Evolutionary conservation across 2,329 filamentous ascomycete species (phyloP).

Genomic region (Trichoderma citrinoviride): DNA sequence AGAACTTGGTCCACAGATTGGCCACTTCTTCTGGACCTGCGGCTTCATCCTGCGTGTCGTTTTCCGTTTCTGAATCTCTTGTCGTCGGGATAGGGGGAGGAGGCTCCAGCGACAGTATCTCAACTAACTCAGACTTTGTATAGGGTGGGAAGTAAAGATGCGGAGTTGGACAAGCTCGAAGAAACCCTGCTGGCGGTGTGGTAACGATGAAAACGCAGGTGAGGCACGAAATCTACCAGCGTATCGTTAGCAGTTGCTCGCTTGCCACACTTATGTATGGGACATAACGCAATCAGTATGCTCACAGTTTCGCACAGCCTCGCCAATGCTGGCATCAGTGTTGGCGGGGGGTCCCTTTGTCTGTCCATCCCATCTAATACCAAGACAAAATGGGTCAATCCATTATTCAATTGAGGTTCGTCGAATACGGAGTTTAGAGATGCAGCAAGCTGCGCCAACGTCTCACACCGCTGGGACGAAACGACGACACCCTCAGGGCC

Average conservation of each 20-base stretch:
- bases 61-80: background rate
- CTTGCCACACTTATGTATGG: too few species aligned
- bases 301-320: constrained; percentile 76
- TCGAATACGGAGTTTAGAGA: constrained; percentile 66
- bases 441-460: constrained; percentile 70
- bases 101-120: constrained; percentile 64
- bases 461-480: constrained; percentile 66
- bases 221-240: constrained; percentile 68
- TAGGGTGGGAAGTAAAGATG: constrained; percentile 85
- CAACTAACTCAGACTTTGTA: constrained; percentile 72
- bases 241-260: background rate
- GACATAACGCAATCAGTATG: background rate
- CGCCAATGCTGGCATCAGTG: constrained; percentile 75
- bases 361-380: constrained; percentile 86
- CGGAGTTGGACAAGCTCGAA: constrained; percentile 68
- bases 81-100: constrained; percentile 44
- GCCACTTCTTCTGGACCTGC: constrained; percentile 55
- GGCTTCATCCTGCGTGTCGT: background rate
- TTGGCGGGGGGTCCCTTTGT: constrained; percentile 75
- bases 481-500: background rate
- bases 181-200: constrained; percentile 64
- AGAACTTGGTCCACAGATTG: constrained; percentile 78
- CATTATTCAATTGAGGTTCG: constrained; percentile 37
- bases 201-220: constrained; percentile 75
- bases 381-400: constrained; percentile 65